These are phyloP conservation scores for Aplosporella prunicola DNA, from an alignment of 2,329 filamentous ascomycete species.

Conservation along the genomic window DNA sequence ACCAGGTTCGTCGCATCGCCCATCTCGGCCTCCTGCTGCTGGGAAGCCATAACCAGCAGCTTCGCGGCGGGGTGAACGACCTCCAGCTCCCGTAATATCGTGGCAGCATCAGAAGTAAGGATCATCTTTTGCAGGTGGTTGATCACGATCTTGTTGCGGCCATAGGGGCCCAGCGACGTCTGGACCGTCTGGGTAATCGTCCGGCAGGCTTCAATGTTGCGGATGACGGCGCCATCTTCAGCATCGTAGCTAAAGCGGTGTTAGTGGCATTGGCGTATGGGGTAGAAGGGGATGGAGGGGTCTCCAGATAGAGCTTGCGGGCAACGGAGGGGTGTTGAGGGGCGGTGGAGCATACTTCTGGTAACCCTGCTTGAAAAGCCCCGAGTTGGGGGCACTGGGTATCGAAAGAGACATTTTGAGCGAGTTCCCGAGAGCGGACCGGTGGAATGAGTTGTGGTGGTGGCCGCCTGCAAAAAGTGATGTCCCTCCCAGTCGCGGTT, in stretches of 20 bases:
- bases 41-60: slow-evolving; percentile 94
- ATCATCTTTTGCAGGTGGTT: slow-evolving; percentile 99
- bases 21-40: slow-evolving; percentile 99
- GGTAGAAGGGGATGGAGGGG: slow-evolving; percentile 3
- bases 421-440: not conserved
- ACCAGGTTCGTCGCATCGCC: slow-evolving; percentile 97
- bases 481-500: slow-evolving; percentile 7
- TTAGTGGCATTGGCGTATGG: slow-evolving; percentile 22
- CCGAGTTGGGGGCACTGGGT: slow-evolving; percentile 83
- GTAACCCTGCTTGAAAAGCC: slow-evolving; percentile 93
- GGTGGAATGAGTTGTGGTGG: not conserved
- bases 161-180: slow-evolving; percentile 93
- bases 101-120: slow-evolving; percentile 92
- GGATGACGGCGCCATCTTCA: slow-evolving; percentile 96
- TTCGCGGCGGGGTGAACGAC: slow-evolving; percentile 98
- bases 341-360: slow-evolving; percentile 60
- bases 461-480: slow-evolving; percentile 8
- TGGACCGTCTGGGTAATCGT: slow-evolving; percentile 93
- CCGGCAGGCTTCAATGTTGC: slow-evolving; percentile 97
- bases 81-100: slow-evolving; percentile 93
- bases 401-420: slow-evolving; percentile 85
- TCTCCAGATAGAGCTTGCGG: slow-evolving; percentile 8
- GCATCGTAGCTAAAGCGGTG: slow-evolving; percentile 70
- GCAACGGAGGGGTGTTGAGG: slow-evolving; percentile 14
- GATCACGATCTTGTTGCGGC: slow-evolving; percentile 99